Conservation (phyloP, 495 filamentous ascomycete genomes). For the Echria macrotheca region DNA sequence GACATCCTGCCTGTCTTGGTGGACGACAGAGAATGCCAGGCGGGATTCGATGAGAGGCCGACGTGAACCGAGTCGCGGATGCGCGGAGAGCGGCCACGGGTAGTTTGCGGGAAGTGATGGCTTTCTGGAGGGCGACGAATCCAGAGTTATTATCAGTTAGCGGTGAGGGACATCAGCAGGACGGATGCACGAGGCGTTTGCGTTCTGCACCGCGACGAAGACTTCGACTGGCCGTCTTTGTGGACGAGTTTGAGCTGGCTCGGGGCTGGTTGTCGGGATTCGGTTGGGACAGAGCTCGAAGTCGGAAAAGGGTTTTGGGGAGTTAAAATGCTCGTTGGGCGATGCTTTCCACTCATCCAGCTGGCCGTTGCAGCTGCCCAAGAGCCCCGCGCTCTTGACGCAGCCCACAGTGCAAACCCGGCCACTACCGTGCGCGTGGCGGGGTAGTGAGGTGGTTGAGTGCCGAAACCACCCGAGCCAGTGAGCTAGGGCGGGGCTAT, state of each 20-base stretch:
- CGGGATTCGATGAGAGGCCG: slow-evolving; percentile 12
- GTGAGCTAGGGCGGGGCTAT: too few species aligned
- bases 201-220: too few species aligned
- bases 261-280: slow-evolving; percentile 1
- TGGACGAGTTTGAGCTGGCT: neutral
- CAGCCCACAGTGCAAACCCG: neutral
- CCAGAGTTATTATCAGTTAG: too few species aligned
- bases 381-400: neutral
- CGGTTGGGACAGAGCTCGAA: neutral
- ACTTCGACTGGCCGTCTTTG: too few species aligned
- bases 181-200: too few species aligned
- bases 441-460: slow-evolving; percentile 7
- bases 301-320: neutral
- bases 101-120: neutral
- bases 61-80: slow-evolving; percentile 8
- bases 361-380: slow-evolving; percentile 2
- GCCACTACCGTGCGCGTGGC: neutral
- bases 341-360: slow-evolving; percentile 5
- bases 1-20: slow-evolving; percentile 27
- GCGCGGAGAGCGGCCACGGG: slow-evolving; percentile 1
- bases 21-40: slow-evolving; percentile 18
- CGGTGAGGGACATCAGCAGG: too few species aligned
- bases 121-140: neutral
- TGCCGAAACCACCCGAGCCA: slow-evolving; percentile 20
- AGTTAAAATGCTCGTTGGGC: slow-evolving; percentile 9